phyloP scores from a whole-genome alignment of 2,329 filamentous ascomycete genomes.

The Penicillium sp. region DNA sequence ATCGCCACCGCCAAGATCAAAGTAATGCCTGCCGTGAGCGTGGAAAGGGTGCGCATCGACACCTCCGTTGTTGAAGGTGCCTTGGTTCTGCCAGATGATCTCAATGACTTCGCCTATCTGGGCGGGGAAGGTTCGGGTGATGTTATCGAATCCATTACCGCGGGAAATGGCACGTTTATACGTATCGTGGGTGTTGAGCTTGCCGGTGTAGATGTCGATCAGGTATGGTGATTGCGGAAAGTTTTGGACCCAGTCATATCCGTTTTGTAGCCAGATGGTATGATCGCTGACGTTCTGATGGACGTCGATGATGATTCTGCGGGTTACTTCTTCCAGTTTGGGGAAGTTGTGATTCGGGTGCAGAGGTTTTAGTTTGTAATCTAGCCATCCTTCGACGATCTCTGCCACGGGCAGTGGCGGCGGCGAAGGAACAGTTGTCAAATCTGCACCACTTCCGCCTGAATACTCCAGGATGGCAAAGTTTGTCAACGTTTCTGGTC shows the following conservation, averaged over 20 bases:
- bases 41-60: slow-evolving; percentile 53
- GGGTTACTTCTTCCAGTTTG: slow-evolving; percentile 50
- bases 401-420: slow-evolving; percentile 11
- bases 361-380: slow-evolving; percentile 28
- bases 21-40: slow-evolving; percentile 51
- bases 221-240: slow-evolving; percentile 48
- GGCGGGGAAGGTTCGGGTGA: slow-evolving; percentile 46
- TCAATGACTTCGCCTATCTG: slow-evolving; percentile 52
- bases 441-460: not conserved
- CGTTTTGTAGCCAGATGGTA: slow-evolving; percentile 42
- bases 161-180: slow-evolving; percentile 36
- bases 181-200: slow-evolving; percentile 44
- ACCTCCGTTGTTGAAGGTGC: slow-evolving; percentile 28
- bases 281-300: slow-evolving; percentile 30
- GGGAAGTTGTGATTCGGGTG: slow-evolving; percentile 20
- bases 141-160: slow-evolving; percentile 47
- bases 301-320: slow-evolving; percentile 53
- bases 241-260: slow-evolving; percentile 51
- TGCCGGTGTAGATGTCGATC: slow-evolving; percentile 50
- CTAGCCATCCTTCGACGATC: slow-evolving; percentile 11
- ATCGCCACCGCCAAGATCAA: slow-evolving; percentile 52
- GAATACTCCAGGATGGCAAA: slow-evolving; percentile 32
- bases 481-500: slow-evolving; percentile 28
- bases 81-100: slow-evolving; percentile 48
- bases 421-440: slow-evolving; percentile 2